Conservation (phyloP, 2,329 filamentous ascomycete species). For the Rutstroemia sp. region DNA sequence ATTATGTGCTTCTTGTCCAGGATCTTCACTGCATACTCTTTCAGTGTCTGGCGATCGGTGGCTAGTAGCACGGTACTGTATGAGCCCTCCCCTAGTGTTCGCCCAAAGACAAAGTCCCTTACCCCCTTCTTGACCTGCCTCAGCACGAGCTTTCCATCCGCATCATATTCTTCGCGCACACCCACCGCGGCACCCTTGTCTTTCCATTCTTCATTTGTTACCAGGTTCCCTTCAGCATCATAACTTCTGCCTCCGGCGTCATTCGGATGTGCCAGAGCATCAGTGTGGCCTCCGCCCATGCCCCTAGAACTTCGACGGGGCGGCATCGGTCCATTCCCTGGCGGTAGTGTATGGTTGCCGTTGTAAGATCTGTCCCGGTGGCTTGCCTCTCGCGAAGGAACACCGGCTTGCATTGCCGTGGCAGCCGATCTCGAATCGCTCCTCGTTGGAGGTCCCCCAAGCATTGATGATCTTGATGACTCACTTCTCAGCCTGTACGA, state of each 20-base stretch:
- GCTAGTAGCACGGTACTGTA: conserved; percentile 95
- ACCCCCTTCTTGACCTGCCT: conserved; percentile 94
- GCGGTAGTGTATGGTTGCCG: conserved; percentile 42
- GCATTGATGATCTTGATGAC: conserved; percentile 48
- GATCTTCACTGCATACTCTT: conserved; percentile 97
- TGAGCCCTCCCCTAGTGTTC: conserved; percentile 87
- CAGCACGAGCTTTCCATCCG: conserved; percentile 72
- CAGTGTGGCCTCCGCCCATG: conserved; percentile 49
- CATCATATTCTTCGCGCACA: conserved; percentile 75
- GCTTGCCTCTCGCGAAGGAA: conserved; percentile 61
- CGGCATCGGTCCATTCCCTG: conserved; percentile 56
- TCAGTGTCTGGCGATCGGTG: conserved; percentile 86
- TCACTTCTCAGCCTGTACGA: conserved; percentile 52
- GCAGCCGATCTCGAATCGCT: conserved; percentile 54
- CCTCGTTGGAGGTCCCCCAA: conserved; percentile 43
- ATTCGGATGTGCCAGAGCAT: conserved; percentile 20
- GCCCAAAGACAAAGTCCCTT: conserved; percentile 90
- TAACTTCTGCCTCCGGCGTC: conserved; percentile 38
- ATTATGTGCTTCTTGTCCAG: conserved; percentile 98
- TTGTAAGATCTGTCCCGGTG: conserved; percentile 63
- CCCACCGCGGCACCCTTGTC: conserved; percentile 86
- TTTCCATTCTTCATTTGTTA: conserved; percentile 84
- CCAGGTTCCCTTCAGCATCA: conserved; percentile 47
- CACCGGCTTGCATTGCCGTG: conserved; percentile 49
- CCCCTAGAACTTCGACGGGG: conserved; percentile 71